A percentile compares a stretch with the other conserved stretches of the same genome.
phyloP scores from a whole-genome alignment of 108 stramenopile species.

The Skeletonema tropicum region DNA sequence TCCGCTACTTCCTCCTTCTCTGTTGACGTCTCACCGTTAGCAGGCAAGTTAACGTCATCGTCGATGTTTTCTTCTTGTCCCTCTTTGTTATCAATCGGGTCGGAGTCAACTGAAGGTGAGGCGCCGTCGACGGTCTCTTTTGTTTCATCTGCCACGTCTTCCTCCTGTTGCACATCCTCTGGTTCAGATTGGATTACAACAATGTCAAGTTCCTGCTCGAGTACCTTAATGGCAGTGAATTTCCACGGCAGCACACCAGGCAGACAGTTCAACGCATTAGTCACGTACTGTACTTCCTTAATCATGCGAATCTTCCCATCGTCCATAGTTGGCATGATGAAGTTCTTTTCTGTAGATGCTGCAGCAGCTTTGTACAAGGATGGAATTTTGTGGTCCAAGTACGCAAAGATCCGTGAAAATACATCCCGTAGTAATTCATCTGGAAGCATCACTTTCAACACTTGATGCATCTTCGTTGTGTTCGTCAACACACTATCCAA shows the following conservation, averaged over 20 bases:
- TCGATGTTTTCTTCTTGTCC: conserved; percentile 14
- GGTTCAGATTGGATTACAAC: neutral
- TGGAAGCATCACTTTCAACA: conserved; percentile 86
- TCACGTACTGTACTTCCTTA: conserved; percentile 69
- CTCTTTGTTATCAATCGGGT: conserved; percentile 16
- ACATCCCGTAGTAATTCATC: conserved; percentile 93
- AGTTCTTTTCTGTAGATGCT: conserved; percentile 32
- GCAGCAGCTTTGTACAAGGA: conserved; percentile 57
- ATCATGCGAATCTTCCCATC: conserved; percentile 75
- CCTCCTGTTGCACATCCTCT: conserved; percentile 2
- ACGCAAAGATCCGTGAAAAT: conserved; percentile 91
- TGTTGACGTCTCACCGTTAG: neutral
- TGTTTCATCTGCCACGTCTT: conserved; percentile 18
- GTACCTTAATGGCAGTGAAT: conserved; percentile 72
- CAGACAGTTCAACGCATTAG: conserved; percentile 68
- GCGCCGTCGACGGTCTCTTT: conserved; percentile 18
- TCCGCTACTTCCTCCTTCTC: neutral
- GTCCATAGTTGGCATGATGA: conserved; percentile 71
- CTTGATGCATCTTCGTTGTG: conserved; percentile 93
- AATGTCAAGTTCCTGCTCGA: conserved; percentile 69
- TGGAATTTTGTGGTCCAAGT: conserved; percentile 84
- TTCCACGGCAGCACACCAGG: conserved; percentile 82
- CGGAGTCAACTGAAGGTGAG: neutral
- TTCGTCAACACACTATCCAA: conserved; percentile 89
- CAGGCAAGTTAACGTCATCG: neutral